phyloP scores from a whole-genome alignment of 768 basidiomycete species.

The Rhodotorula toruloides region DNA sequence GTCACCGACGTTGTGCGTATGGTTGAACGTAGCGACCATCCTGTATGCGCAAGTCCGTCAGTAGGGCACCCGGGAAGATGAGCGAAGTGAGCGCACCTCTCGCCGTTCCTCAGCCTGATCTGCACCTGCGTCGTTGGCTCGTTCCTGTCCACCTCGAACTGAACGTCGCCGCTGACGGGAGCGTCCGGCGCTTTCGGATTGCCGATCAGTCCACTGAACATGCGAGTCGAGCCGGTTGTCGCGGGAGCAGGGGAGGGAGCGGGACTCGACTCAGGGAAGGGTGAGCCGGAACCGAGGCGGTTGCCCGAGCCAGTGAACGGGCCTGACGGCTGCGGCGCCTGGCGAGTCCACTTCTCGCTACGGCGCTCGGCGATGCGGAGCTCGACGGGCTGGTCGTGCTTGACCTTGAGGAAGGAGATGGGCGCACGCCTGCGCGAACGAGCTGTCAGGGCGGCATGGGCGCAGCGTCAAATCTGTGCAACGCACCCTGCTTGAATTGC shows the following conservation, averaged over 20 bases:
- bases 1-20: slow-evolving; percentile 80
- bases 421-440: slow-evolving; percentile 62
- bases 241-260: slow-evolving; percentile 46
- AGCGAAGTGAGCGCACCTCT: slow-evolving; percentile 54
- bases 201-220: not conserved
- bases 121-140: slow-evolving; percentile 84
- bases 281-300: slow-evolving; percentile 67
- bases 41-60: slow-evolving; percentile 47
- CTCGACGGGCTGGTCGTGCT: slow-evolving; percentile 73
- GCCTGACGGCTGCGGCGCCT: slow-evolving; percentile 52
- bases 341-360: slow-evolving; percentile 64
- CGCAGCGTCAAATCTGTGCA: too few species aligned
- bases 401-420: slow-evolving; percentile 66
- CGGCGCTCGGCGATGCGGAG: slow-evolving; percentile 67
- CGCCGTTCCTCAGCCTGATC: slow-evolving; percentile 83
- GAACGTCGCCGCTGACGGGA: too few species aligned
- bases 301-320: slow-evolving; percentile 70
- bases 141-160: slow-evolving; percentile 74
- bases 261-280: slow-evolving; percentile 51
- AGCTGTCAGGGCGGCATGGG: not conserved
- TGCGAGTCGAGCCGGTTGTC: slow-evolving; percentile 26
- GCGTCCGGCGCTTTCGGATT: not conserved
- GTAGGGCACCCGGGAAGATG: not conserved
- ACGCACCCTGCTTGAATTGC: slow-evolving; percentile 73
- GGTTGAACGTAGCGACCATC: slow-evolving; percentile 78